Evolutionary conservation across 192 early-diverging fungal genomes (phyloP).

Genomic region (Umbelopsis vinacea): DNA sequence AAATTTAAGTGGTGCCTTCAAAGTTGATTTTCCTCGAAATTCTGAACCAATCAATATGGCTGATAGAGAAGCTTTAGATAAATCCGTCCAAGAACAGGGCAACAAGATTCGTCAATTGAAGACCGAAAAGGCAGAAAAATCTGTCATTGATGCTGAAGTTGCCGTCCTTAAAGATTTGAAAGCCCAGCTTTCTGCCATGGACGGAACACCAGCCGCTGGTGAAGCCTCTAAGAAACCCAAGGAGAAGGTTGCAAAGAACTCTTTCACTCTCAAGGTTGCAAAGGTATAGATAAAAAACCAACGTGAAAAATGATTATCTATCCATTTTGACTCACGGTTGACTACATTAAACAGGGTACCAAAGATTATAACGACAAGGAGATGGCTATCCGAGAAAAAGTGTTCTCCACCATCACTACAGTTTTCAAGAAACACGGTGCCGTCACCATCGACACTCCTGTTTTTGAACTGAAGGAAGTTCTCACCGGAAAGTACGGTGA

Average conservation of each 20-base stretch:
- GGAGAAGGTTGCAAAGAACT: conserved; percentile 51
- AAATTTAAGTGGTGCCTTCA: too few species aligned
- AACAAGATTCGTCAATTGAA: conserved; percentile 65
- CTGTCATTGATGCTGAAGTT: conserved; percentile 59
- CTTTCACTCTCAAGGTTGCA: conserved; percentile 74
- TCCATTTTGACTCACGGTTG: background rate
- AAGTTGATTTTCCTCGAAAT: background rate
- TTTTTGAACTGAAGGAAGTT: conserved; percentile 95
- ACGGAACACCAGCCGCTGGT: conserved; percentile 20
- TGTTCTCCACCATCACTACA: conserved; percentile 83
- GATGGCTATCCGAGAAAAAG: conserved; percentile 94
- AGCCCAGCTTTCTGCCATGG: conserved; percentile 54
- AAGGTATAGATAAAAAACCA: conserved; percentile 56
- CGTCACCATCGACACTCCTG: conserved; percentile 98
- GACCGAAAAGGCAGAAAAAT: conserved; percentile 61
- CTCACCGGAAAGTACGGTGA: conserved; percentile 97
- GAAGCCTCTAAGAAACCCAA: conserved; percentile 22
- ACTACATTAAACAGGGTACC: conserved; percentile 71
- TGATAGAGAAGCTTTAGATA: conserved; percentile 30
- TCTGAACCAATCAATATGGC: conserved; percentile 27
- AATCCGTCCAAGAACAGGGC: conserved; percentile 62
- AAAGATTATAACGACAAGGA: conserved; percentile 94
- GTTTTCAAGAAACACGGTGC: conserved; percentile 98
- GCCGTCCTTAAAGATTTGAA: conserved; percentile 63
- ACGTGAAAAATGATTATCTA: background rate